Evolutionary conservation across 345 rosid genomes (phyloP).

Genomic region (Euclidium syriacum): DNA sequence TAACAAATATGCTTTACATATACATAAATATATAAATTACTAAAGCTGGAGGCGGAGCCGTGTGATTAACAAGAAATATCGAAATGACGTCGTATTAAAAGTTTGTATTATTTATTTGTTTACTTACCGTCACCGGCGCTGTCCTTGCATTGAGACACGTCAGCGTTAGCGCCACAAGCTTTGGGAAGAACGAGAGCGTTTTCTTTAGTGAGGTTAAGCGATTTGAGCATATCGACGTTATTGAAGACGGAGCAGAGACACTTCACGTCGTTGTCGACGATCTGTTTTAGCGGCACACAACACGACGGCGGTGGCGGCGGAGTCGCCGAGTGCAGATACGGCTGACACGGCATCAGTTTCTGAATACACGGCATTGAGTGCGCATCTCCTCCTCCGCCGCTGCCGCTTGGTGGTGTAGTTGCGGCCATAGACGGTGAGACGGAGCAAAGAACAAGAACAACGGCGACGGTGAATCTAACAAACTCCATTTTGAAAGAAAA

Average conservation of each 20-base stretch:
- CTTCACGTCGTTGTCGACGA: slow-evolving; percentile 17
- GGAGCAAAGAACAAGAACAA: not conserved
- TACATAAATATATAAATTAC: too few species aligned
- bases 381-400: slow-evolving; percentile 20
- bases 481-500: not conserved
- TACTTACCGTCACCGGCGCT: too few species aligned
- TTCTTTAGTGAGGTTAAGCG: slow-evolving; percentile 37
- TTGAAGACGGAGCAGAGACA: slow-evolving; percentile 51
- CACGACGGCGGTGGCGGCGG: slow-evolving; percentile 41
- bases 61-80: not conserved
- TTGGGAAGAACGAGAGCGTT: slow-evolving; percentile 46
- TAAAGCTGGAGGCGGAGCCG: not conserved
- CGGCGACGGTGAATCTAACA: slow-evolving; percentile 7
- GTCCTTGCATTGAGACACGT: slow-evolving; percentile 40
- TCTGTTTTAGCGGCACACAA: slow-evolving; percentile 43
- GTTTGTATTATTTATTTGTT: too few species aligned
- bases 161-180: slow-evolving; percentile 45
- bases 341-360: slow-evolving; percentile 55
- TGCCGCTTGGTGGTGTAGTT: not conserved
- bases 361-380: slow-evolving; percentile 36
- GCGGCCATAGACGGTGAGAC: not conserved
- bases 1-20: not conserved
- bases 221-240: slow-evolving; percentile 33
- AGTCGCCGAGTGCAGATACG: slow-evolving; percentile 26
- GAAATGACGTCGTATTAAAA: not conserved